These are phyloP conservation scores for Warburgia ugandensis DNA, from an alignment of 164 flowering plant species.

Conservation along the genomic window DNA sequence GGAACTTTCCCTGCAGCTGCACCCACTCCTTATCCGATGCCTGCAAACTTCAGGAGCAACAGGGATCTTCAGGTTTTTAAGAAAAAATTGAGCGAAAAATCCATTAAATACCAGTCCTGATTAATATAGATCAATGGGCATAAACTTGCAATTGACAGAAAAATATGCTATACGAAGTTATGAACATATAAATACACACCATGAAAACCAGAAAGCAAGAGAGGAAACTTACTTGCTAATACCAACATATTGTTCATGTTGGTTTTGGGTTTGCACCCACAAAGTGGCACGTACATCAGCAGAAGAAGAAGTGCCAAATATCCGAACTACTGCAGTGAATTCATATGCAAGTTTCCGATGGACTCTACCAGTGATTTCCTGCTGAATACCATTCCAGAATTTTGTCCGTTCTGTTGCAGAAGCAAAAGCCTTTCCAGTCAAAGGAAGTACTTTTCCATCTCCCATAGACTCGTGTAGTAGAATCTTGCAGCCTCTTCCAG, in stretches of 20 bases:
- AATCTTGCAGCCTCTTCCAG: slow-evolving; percentile 79
- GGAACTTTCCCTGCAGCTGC: slow-evolving; percentile 76
- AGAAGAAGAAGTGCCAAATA: slow-evolving; percentile 43
- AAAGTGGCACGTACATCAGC: slow-evolving; percentile 60
- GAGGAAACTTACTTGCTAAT: slow-evolving; percentile 52
- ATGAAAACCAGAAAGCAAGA: not conserved
- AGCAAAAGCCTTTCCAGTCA: slow-evolving; percentile 67
- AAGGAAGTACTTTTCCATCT: slow-evolving; percentile 74
- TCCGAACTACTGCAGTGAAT: slow-evolving; percentile 58
- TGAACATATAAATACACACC: not conserved
- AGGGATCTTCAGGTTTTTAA: slow-evolving; percentile 7
- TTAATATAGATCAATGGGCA: no score
- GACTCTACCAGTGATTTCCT: slow-evolving; percentile 77
- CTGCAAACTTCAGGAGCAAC: slow-evolving; percentile 44
- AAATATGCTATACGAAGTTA: not conserved
- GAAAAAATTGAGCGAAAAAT: not conserved
- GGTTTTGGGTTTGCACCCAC: slow-evolving; percentile 66
- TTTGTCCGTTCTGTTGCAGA: slow-evolving; percentile 73
- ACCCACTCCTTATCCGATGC: slow-evolving; percentile 88
- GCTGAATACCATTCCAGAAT: slow-evolving; percentile 90
- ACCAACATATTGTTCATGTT: slow-evolving; percentile 74
- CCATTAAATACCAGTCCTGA: no score
- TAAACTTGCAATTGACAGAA: no score
- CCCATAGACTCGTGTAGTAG: slow-evolving; percentile 61
- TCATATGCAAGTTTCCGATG: slow-evolving; percentile 76